Base-by-base conservation (phyloP, 306 rosid species). In the Rubus idaeus region DNA sequence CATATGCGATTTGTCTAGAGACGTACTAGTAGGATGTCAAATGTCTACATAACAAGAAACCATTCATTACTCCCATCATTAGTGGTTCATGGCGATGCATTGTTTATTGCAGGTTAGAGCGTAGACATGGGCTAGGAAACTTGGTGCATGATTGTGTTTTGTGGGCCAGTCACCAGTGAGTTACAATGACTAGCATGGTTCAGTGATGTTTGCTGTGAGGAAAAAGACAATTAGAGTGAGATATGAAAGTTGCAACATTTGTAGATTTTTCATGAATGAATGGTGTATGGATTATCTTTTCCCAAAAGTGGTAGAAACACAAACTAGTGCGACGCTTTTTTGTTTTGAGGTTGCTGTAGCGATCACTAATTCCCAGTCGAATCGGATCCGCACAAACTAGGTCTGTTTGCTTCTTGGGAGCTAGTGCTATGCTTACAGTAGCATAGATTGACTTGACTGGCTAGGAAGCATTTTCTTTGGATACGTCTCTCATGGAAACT, bases 371-470 rank as follows among this genome's bases (percentile, higher is more conserved):
- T 37, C 8, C 13, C 23, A 3, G 6, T 39, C 23, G 12, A 37
- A 35, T 63, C 47, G 20, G 47, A 64, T 64, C 13, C 10, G 68
- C 68, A 37, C 46, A 63, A 63, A 37, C 45, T 63, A 6, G 44
- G 20, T 35, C 10, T 13, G 18, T 12, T 26, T 60, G 16, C 66
- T 11, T 60, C 18, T 26, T 60, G 66, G 18, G 66, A 12, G 44
- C 10, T 35, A 62, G 68, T 62, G 45, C 68, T 13, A 0, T 60
- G 41, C 26, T 64, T 64, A 62, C 68, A 35, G 21, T 64, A 30
- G 69, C 69, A 64, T 42, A 67, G 17, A 67, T 67, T 67, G 51
- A 67, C 51, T 67, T 40, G 47, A 39, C 45, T 67, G 71, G 51
- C 71, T 42, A 44, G 7, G 8, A 67, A 42, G 35, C 51, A 42